Evolutionary conservation across 2,329 filamentous ascomycete genomes (phyloP), one percentile per base, ranked within the genome.

Genomic region (Conoideocrella luteorostrata): DNA sequence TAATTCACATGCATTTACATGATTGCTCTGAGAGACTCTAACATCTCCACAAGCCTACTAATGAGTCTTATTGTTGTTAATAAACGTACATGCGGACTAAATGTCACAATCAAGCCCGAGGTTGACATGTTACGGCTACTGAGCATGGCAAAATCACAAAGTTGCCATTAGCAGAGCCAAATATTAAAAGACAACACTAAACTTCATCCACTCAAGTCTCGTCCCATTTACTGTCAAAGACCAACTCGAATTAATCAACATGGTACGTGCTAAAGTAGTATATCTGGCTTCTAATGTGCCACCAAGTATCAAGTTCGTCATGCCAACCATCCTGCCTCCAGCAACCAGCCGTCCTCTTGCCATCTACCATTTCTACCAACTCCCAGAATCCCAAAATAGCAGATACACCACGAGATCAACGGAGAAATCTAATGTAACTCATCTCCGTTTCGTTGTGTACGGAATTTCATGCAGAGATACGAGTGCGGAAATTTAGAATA

Each of bases 401-500:
- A 52, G 52, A 50, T 45, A 46, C 42, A 41, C 52, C 46, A 55
- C 51, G 40, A 54, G 51, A 46, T 53, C 48, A 51, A 29, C 18
- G 36, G 10, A 37, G 2, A 30, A 33, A 41, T 13, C n/a, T 23
- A 20, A 18, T 12, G 33, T 15, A 34, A 11, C 45, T 47, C 26
- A 43, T 36, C 41, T 46, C 52, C 48, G 45, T 24, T 43, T 39
- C 44, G 15, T 39, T 7, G 13, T 7, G 37, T 20, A 21, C 41
- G 28, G 17, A 11, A 23, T 39, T 43, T 43, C 45, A 60, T 55
- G 58, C 56, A 61, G 59, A 61, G 62, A 56, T 61, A 59, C 53
- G 55, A 55, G 56, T 50, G 55, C 56, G 55, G 54, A 61, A 66
- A 66, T 64, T 63, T 73, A 73, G 59, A 74, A 65, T 74, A 74